Base-by-base conservation (phyloP, 2,329 filamentous ascomycete genomes). In the Penicillium digitatum region DNA sequence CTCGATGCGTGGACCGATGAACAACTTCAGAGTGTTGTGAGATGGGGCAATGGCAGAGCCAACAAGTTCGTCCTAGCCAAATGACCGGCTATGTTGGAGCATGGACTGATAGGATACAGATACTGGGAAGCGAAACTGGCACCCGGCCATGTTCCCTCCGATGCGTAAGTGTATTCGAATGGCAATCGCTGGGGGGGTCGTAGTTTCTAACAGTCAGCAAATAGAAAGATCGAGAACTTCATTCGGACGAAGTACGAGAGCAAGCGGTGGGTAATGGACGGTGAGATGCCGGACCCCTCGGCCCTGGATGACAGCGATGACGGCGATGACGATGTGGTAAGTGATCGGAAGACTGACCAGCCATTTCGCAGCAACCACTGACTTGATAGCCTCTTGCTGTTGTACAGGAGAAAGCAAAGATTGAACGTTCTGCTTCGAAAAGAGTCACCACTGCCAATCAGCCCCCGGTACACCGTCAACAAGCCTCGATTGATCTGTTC, bases 201-300 rank as follows among this genome's bases (percentile, higher is more conserved):
- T 34, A 6, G 16, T 44, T 51, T 56, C 62, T 67, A 32, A 66
- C 40, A 14, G 2, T 16, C 20, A 26, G 2, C 22, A 22, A 32
- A 51, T 57, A 83, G 81, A 63, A 99, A 99, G 82, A 97, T 99
- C 66, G 94, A 99, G 82, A 99, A 97, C 80, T 99, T 99, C 70
- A 97, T 99, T 67, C 87, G 94, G 63, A 99, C 95, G 54, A 99
- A 99, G 76, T 99, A 99, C 75, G 94, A 99, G 74, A 88, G 94
- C 51, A 97, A 96, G 83, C 83, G 95, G 77, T 99, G 94, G 94
- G 88, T 91, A n/a, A 97, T 97, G 92, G 94, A 99, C 58, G 94
- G 94, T 1, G 86, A 86, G 5, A 93, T 95, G 70, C 95, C 95
- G 5, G 91, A 97, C 71, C 94, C 95, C n/a, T 82, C 89, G 3